Conservation (phyloP, 768 basidiomycete species). For the Tephrocybe rancida region DNA sequence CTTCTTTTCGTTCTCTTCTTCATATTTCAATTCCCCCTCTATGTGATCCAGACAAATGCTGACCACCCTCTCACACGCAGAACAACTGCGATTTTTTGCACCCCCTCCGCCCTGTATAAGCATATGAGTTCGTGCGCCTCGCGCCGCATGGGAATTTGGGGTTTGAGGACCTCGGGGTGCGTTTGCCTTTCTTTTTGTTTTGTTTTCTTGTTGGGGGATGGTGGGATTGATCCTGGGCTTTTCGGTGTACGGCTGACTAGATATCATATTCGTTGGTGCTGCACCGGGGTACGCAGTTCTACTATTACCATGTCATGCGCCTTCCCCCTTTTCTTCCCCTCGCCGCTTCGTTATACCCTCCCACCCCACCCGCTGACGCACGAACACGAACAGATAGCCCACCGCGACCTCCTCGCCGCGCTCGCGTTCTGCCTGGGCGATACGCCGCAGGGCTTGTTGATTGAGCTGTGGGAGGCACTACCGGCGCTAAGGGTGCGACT, state of each 20-base stretch:
- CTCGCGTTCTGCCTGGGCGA: conserved; percentile 52
- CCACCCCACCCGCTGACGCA: no score
- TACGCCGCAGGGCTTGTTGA: conserved; percentile 56
- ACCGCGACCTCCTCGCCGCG: conserved; percentile 54
- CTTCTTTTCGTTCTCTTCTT: background rate
- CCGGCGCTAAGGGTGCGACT: no score
- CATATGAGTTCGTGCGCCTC: conserved; percentile 50
- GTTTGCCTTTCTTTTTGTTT: background rate
- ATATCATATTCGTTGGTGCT: no score
- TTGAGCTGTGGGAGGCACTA: no score
- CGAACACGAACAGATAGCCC: conserved; percentile 41
- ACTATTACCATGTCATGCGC: no score
- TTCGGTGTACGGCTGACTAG: no score
- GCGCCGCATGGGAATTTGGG: conserved; percentile 45
- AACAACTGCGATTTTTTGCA: conserved; percentile 64
- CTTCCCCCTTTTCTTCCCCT: no score
- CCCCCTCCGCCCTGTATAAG: conserved; percentile 55
- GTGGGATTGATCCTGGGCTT: no score
- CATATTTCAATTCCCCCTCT: background rate
- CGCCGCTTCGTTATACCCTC: no score
- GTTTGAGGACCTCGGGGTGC: conserved; percentile 58
- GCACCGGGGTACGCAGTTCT: no score
- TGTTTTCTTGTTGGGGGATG: background rate
- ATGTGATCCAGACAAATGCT: no score
- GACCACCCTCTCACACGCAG: conserved; percentile 29